Conservation (phyloP, 345 rosid species). For the Eutrema heterophyllum region DNA sequence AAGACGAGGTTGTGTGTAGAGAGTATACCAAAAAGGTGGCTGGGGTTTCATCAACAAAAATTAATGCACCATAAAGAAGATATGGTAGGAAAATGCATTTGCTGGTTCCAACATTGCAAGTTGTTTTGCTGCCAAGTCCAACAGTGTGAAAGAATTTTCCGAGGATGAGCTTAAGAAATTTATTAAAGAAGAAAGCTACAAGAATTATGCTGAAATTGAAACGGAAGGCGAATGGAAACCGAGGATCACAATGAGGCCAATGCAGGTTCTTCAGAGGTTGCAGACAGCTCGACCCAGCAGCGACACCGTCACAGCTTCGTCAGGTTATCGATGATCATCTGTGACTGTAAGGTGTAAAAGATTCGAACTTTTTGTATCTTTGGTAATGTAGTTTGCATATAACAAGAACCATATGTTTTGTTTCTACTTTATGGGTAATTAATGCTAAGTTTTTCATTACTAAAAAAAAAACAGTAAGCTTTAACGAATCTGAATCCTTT, state of each 20-base stretch:
- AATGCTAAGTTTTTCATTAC: no score
- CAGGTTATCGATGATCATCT: conserved; percentile 30
- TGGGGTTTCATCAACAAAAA: conserved; percentile 2
- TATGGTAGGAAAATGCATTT: conserved; percentile 40
- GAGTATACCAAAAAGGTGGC: conserved; percentile 41
- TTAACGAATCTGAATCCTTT: no score
- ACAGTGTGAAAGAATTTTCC: conserved; percentile 35
- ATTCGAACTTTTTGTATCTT: conserved; percentile 10
- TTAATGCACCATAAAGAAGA: conserved; percentile 40
- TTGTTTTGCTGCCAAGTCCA: conserved; percentile 26
- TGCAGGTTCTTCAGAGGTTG: no score
- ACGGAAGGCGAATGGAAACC: no score
- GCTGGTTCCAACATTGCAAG: conserved; percentile 23
- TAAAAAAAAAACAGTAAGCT: not conserved
- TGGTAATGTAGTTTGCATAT: no score
- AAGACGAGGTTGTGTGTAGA: conserved; percentile 48
- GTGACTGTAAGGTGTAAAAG: not conserved
- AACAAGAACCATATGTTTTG: not conserved
- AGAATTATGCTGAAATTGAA: no score
- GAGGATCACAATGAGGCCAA: no score
- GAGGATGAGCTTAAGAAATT: conserved; percentile 35
- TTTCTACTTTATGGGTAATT: not conserved
- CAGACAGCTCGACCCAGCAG: conserved; percentile 65
- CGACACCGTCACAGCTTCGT: conserved; percentile 56
- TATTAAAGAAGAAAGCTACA: conserved; percentile 45